phyloP scores from a whole-genome alignment of 2,329 filamentous ascomycete genomes.

The Neonectria ditissima region DNA sequence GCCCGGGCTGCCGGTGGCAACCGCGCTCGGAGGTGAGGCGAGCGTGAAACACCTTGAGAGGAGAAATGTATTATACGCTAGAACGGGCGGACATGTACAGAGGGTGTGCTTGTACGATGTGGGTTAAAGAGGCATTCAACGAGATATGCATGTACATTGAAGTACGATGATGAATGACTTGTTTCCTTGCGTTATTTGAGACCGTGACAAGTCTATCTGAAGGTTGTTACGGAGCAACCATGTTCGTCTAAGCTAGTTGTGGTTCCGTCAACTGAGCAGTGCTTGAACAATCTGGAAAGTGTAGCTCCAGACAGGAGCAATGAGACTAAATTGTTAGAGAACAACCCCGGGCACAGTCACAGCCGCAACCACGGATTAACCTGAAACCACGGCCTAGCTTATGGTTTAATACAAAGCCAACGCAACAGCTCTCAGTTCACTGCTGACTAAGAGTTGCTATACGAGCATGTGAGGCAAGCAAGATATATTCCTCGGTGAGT shows the following conservation, averaged over 20 bases:
- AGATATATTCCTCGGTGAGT: background rate
- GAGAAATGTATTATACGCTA: conserved; percentile 43
- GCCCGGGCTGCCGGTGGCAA: conserved; percentile 32
- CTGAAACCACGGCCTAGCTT: background rate
- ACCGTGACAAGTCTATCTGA: no score
- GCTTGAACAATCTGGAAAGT: background rate
- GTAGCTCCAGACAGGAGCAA: no score
- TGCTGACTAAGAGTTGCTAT: conserved; percentile 38
- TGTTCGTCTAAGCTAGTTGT: background rate
- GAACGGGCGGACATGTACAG: conserved; percentile 40
- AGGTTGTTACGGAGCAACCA: background rate
- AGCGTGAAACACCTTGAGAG: background rate
- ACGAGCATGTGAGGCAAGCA: conserved; percentile 16
- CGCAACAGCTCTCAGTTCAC: no score
- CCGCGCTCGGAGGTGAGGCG: conserved; percentile 41
- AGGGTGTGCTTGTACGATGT: conserved; percentile 42
- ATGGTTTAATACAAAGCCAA: background rate
- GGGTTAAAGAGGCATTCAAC: conserved; percentile 38
- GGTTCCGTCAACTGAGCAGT: background rate
- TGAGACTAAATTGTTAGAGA: background rate
- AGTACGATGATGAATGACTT: conserved; percentile 14
- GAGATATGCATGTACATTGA: conserved; percentile 40
- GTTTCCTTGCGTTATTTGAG: background rate
- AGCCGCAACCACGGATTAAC: background rate
- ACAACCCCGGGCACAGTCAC: background rate